phyloP scores from a whole-genome alignment of 257 asterid species.

The Nicotiana attenuata region DNA sequence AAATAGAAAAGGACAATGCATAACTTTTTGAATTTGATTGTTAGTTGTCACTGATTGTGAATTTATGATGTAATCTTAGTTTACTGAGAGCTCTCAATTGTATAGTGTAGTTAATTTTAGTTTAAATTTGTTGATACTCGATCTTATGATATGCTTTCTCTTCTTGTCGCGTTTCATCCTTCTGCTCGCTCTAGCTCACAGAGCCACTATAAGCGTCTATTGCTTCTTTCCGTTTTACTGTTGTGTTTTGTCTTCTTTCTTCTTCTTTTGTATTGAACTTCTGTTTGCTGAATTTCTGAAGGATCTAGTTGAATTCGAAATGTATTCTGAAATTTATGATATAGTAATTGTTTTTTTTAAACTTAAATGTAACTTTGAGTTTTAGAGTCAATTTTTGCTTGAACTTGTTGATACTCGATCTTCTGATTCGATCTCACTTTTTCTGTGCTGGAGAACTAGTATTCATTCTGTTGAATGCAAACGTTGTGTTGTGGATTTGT shows the following conservation, averaged over 20 bases:
- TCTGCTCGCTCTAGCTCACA: background rate
- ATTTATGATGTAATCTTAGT: background rate
- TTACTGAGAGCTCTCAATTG: background rate
- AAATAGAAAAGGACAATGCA: background rate
- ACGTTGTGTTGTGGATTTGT: background rate
- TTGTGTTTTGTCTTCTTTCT: background rate
- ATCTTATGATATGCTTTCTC: background rate
- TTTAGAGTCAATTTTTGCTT: background rate
- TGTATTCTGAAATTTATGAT: background rate
- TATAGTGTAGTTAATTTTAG: background rate
- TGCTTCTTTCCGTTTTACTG: background rate
- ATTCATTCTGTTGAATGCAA: background rate
- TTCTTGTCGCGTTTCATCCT: background rate
- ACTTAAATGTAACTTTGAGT: background rate
- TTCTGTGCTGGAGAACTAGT: background rate
- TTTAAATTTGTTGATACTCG: background rate
- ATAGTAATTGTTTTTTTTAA: background rate
- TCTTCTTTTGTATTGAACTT: background rate
- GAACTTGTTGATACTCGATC: background rate
- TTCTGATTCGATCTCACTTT: background rate
- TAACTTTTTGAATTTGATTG: background rate
- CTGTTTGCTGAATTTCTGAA: slow-evolving; percentile 6
- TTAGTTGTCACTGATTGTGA: background rate
- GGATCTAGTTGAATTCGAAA: background rate
- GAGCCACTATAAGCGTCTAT: background rate